phyloP scores from a whole-genome alignment of 169 alveolate species.

The Cryptosporidium bovis region DNA sequence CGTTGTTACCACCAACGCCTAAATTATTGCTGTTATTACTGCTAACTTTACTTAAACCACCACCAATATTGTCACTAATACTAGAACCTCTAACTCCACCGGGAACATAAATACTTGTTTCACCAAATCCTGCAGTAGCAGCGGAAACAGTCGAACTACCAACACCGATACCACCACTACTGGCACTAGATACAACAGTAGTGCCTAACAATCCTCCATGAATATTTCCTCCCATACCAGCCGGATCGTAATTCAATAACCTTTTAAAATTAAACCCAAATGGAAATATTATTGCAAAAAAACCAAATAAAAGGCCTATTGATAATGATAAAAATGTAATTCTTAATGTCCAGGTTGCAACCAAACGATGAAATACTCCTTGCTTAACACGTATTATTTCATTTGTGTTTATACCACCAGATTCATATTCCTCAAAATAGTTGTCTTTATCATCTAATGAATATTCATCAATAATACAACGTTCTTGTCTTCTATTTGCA shows the following conservation, averaged over 20 bases:
- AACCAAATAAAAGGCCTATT: constrained; percentile 45
- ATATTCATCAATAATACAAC: constrained; percentile 46
- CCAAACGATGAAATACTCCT: constrained; percentile 61
- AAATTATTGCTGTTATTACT: not conserved
- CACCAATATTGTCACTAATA: no score
- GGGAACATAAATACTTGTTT: no score
- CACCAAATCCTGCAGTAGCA: no score
- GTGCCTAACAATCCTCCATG: no score
- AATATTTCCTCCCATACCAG: no score
- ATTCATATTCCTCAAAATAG: constrained; percentile 20
- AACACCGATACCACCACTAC: no score
- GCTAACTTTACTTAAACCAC: no score
- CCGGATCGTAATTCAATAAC: not conserved
- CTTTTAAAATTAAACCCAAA: constrained; percentile 48
- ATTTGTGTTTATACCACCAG: not conserved
- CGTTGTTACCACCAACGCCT: no score
- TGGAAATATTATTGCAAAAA: constrained; percentile 56
- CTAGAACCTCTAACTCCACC: no score
- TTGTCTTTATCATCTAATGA: not conserved
- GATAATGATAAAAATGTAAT: constrained; percentile 30
- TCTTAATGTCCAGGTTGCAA: constrained; percentile 62
- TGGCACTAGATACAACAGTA: no score
- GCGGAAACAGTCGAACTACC: no score
- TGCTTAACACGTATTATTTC: constrained; percentile 34
- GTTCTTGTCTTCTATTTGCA: constrained; percentile 40